Conservation (phyloP, 2,329 filamentous ascomycete genomes). For the Penicillium corylophilum region DNA sequence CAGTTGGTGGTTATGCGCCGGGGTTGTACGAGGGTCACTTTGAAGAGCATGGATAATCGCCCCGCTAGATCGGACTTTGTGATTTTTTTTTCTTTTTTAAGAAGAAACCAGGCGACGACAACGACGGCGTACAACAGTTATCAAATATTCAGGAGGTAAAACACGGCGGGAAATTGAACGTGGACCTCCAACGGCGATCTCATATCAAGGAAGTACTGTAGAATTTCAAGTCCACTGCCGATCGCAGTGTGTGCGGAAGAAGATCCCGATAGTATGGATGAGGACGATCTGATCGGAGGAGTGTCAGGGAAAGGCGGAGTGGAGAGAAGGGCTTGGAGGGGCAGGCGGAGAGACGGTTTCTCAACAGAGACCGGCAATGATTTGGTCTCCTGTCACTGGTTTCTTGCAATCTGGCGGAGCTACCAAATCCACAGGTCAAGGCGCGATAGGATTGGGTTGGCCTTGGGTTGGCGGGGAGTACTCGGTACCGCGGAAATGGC, state of each 20-base stretch:
- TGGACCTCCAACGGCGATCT: not conserved
- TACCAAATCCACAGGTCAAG: not conserved
- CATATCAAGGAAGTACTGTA: not conserved
- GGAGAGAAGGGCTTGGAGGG: constrained; percentile 10
- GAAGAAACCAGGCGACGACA: not conserved
- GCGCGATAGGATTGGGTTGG: not conserved
- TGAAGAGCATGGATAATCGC: not conserved
- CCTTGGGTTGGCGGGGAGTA: not conserved
- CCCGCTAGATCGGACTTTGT: not conserved
- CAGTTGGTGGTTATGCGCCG: not conserved
- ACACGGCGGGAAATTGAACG: not conserved
- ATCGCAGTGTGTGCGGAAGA: not conserved
- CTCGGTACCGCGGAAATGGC: not conserved
- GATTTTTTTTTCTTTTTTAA: not conserved
- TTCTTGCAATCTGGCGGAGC: not conserved
- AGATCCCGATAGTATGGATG: not conserved
- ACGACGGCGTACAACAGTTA: not conserved
- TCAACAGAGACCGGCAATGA: not conserved
- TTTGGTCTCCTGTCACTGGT: not conserved
- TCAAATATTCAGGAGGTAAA: constrained; percentile 5
- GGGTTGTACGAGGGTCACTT: not conserved
- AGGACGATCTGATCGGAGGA: not conserved
- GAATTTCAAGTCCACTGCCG: not conserved
- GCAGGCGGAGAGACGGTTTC: constrained; percentile 4
- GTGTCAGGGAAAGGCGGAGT: not conserved